These are phyloP conservation scores for Verticillium nonalfalfae DNA, from an alignment of 2,329 filamentous ascomycete species.

Conservation along the genomic window DNA sequence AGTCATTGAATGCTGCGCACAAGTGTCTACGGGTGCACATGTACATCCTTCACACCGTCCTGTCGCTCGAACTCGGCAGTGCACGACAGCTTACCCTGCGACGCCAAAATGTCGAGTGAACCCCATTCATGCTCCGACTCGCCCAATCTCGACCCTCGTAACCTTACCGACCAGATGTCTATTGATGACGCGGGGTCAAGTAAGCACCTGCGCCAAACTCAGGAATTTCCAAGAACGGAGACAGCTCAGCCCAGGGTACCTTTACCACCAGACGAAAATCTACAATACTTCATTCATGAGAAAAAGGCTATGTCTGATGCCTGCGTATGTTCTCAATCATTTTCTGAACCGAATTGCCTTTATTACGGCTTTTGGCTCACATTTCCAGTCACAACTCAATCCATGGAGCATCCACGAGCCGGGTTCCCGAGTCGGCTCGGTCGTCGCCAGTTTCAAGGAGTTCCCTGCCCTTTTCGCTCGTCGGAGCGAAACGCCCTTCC, in stretches of 20 bases:
- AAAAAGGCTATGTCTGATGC: neutral
- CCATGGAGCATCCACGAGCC: constrained; percentile 26
- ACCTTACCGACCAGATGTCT: constrained; percentile 8
- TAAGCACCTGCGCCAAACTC: neutral
- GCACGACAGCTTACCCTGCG: neutral
- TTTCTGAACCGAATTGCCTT: neutral
- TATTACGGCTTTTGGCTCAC: neutral
- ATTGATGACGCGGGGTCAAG: neutral
- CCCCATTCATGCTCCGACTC: constrained; percentile 7
- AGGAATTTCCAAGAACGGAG: neutral
- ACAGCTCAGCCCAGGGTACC: neutral
- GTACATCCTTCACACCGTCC: too few relatives aligned
- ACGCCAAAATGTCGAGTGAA: neutral
- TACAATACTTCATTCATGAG: neutral
- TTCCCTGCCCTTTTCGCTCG: constrained; percentile 27
- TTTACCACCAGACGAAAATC: neutral
- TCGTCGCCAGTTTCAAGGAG: constrained; percentile 21
- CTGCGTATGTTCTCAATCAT: neutral
- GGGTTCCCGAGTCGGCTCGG: constrained; percentile 25
- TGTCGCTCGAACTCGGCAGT: neutral
- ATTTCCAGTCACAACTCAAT: neutral
- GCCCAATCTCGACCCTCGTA: constrained; percentile 23
- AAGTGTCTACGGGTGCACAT: too few relatives aligned
- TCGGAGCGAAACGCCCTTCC: constrained; percentile 30
- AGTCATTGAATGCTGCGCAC: too few relatives aligned